Conservation (phyloP, 148 eudicot species). For the Rhododendron simsii region DNA sequence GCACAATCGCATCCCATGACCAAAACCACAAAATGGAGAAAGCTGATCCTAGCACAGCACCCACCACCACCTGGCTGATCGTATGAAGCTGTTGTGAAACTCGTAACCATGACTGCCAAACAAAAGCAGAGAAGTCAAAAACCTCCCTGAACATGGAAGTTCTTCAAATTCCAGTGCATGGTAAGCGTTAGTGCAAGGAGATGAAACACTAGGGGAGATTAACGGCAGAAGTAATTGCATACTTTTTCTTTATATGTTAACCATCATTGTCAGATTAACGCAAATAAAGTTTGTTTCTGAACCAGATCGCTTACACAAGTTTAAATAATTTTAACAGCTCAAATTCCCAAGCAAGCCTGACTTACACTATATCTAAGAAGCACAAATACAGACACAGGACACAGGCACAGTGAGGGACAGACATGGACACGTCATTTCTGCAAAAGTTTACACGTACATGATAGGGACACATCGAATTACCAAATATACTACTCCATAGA, state of each 20-base stretch:
- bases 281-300: not conserved
- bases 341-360: not conserved
- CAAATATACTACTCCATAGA: not conserved
- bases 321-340: not conserved
- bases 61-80: constrained; percentile 68
- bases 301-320: not conserved
- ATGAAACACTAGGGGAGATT: not conserved
- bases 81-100: constrained; percentile 65
- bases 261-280: not conserved
- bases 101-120: constrained; percentile 86
- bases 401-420: not conserved
- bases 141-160: not conserved
- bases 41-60: constrained; percentile 53
- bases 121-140: constrained; percentile 1
- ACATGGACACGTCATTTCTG: not conserved
- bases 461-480: no score
- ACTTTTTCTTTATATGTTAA: not conserved
- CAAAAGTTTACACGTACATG: not conserved
- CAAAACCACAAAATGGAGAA: constrained; percentile 72
- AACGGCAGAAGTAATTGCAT: not conserved
- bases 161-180: not conserved
- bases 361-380: not conserved
- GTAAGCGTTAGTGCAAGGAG: not conserved
- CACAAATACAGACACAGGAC: not conserved
- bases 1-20: constrained; percentile 61